These are phyloP conservation scores for Claviceps citrina DNA, from an alignment of 2,329 filamentous ascomycete species.

Conservation along the genomic window DNA sequence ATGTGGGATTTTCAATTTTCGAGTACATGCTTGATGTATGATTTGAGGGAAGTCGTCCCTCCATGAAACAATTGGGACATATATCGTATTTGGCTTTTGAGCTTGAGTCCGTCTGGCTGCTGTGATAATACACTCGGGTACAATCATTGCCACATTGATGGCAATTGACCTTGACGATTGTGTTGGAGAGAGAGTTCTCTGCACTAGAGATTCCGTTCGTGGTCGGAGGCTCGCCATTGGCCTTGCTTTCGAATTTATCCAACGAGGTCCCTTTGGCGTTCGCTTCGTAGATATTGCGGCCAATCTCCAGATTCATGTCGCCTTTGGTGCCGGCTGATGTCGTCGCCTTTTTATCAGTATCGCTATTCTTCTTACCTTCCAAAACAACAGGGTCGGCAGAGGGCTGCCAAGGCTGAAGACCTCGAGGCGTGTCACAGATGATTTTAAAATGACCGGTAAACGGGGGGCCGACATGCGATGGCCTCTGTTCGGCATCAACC, in stretches of 20 bases:
- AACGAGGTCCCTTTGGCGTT: conserved; percentile 65
- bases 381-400: conserved; percentile 56
- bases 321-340: conserved; percentile 53
- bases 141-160: conserved; percentile 88
- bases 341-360: conserved; percentile 61
- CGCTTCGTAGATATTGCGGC: conserved; percentile 89
- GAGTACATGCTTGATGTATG: conserved; percentile 69
- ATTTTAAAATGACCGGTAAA: conserved; percentile 97
- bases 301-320: conserved; percentile 81
- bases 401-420: conserved; percentile 88
- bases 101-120: conserved; percentile 38
- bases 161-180: conserved; percentile 62
- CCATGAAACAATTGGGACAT: conserved; percentile 79
- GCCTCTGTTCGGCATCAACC: conserved; percentile 91
- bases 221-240: conserved; percentile 56
- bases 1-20: conserved; percentile 76
- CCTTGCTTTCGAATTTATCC: conserved; percentile 52
- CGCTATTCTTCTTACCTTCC: conserved; percentile 43
- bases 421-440: conserved; percentile 86
- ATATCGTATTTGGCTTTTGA: conserved; percentile 67
- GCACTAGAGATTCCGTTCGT: conserved; percentile 47
- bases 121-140: conserved; percentile 47
- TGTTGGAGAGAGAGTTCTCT: conserved; percentile 48
- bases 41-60: conserved; percentile 67
- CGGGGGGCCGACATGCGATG: conserved; percentile 86